Conservation (phyloP, 1,284 basidiomycete genomes). For the Phylloporus gajari region DNA sequence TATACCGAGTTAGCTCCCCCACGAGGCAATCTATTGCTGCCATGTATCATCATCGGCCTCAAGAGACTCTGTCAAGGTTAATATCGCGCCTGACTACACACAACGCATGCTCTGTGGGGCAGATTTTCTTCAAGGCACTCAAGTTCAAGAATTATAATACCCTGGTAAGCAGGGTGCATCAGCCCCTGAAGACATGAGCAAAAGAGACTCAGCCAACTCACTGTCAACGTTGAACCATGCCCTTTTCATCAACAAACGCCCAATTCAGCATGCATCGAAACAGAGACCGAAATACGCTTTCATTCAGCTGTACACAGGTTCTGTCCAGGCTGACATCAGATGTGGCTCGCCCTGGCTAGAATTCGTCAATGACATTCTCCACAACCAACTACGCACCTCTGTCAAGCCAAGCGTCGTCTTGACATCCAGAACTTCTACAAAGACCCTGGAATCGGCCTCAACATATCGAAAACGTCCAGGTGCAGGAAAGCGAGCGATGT, state of each 20-base stretch:
- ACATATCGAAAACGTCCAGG: constrained; percentile 71
- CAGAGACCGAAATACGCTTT: constrained; percentile 90
- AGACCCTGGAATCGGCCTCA: constrained; percentile 85
- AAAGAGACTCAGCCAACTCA: background rate
- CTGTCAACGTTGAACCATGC: constrained; percentile 49
- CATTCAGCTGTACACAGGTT: constrained; percentile 95
- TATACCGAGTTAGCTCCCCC: constrained; percentile 40
- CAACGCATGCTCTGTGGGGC: constrained; percentile 52
- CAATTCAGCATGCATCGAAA: constrained; percentile 96
- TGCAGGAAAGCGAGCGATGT: constrained; percentile 74
- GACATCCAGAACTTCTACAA: constrained; percentile 83
- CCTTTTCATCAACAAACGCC: constrained; percentile 77
- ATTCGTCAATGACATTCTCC: background rate
- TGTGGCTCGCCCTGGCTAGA: constrained; percentile 58
- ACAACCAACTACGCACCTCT: constrained; percentile 44
- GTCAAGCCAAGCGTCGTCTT: constrained; percentile 45
- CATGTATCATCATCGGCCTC: constrained; percentile 81
- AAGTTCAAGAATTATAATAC: constrained; percentile 71
- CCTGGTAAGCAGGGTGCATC: constrained; percentile 84
- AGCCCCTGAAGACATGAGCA: constrained; percentile 79
- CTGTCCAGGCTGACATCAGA: constrained; percentile 82
- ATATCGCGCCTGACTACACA: constrained; percentile 76
- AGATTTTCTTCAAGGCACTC: constrained; percentile 19
- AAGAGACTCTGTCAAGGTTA: constrained; percentile 77
- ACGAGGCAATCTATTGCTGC: background rate